These are phyloP conservation scores for Colletotrichum cereale DNA, from an alignment of 2,329 filamentous ascomycete genomes.

Conservation along the genomic window DNA sequence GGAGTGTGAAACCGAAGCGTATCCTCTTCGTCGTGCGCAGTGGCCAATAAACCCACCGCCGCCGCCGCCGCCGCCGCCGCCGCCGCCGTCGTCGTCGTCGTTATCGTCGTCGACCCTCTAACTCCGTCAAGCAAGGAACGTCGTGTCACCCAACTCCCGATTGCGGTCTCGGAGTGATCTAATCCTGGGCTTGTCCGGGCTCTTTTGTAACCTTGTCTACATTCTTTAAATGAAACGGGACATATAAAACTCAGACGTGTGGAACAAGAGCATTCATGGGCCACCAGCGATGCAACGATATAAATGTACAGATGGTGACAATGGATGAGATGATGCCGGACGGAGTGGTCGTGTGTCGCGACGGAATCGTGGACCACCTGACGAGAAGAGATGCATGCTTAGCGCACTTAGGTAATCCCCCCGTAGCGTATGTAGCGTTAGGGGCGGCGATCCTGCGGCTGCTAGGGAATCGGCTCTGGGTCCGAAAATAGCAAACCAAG, in stretches of 20 bases:
- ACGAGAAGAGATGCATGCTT: slow-evolving; percentile 25
- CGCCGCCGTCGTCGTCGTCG: no score
- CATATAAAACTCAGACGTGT: not conserved
- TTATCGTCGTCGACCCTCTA: not conserved
- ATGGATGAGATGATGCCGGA: not conserved
- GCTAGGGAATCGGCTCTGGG: not conserved
- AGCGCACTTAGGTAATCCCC: slow-evolving; percentile 33
- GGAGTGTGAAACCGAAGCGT: not conserved
- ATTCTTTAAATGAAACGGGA: not conserved
- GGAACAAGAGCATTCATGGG: no score
- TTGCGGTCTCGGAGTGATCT: not conserved
- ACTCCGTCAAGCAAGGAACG: not conserved
- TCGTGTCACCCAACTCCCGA: slow-evolving; percentile 3
- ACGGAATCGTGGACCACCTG: slow-evolving; percentile 20
- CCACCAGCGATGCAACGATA: not conserved
- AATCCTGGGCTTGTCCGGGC: not conserved
- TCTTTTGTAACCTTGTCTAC: not conserved
- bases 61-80: not conserved
- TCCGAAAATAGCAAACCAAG: slow-evolving; percentile 1
- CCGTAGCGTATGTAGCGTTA: not conserved
- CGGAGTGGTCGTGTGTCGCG: slow-evolving; percentile 1
- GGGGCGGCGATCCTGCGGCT: slow-evolving; percentile 2
- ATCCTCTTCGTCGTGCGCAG: no score
- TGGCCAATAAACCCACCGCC: not conserved
- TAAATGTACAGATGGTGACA: not conserved